Percentiles rank a stretch among this genome's conserved stretches.
Conservation (phyloP, 345 rosid species). For the Brassica juncea region DNA sequence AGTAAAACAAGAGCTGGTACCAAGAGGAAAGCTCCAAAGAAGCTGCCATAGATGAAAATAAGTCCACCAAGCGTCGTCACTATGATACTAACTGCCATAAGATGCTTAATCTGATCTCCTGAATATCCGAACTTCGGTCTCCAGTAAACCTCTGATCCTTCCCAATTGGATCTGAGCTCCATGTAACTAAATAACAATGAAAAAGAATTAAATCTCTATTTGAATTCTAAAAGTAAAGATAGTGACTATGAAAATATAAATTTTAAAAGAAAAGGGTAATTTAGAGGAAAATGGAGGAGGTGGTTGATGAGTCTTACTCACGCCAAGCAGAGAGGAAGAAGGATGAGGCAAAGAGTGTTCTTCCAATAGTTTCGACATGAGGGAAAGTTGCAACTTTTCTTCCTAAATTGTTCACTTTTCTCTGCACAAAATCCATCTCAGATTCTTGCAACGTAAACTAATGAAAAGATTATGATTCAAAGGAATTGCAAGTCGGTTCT, state of each 20-base stretch:
- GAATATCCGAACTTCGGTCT: slow-evolving; percentile 36
- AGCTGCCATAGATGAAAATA: slow-evolving; percentile 40
- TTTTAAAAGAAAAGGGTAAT: no score
- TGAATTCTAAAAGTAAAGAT: not conserved
- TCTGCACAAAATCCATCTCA: slow-evolving; percentile 38
- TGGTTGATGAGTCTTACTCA: slow-evolving; percentile 22
- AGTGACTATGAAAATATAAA: not conserved
- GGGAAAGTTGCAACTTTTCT: slow-evolving; percentile 33
- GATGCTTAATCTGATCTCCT: slow-evolving; percentile 37
- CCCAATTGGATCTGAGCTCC: slow-evolving; percentile 34
- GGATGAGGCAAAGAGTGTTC: slow-evolving; percentile 40
- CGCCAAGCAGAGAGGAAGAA: slow-evolving; percentile 38
- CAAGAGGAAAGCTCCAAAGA: slow-evolving; percentile 41
- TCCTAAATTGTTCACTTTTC: slow-evolving; percentile 35
- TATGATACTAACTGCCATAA: slow-evolving; percentile 31
- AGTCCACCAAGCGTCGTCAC: slow-evolving; percentile 36
- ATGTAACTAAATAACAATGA: slow-evolving; percentile 16
- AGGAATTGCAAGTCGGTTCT: slow-evolving; percentile 4
- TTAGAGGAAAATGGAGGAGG: not conserved
- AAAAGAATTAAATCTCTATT: not conserved
- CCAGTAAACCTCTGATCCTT: slow-evolving; percentile 29
- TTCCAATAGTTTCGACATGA: slow-evolving; percentile 32
- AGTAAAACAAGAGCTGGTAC: not conserved
- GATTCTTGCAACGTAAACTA: slow-evolving; percentile 15
- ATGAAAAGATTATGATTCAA: not conserved